Evolutionary conservation across 768 basidiomycete genomes (phyloP).

Genomic region (Rhodosporidiobolus odoratus): DNA sequence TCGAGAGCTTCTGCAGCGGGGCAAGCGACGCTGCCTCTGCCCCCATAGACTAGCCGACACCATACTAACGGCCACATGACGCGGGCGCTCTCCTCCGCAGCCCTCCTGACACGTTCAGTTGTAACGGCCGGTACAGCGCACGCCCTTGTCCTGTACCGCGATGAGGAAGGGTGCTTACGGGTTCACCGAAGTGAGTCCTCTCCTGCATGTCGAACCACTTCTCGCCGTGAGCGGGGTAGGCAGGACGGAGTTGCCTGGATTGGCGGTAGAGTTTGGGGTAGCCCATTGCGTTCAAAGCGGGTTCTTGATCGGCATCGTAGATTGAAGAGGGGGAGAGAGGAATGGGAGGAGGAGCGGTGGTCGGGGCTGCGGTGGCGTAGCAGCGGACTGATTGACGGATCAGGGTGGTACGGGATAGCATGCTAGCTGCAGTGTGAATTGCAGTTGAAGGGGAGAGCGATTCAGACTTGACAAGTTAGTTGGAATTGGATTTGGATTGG

Average conservation of each 20-base stretch:
- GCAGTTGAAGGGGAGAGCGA: neutral
- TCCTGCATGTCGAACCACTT: conserved; percentile 50
- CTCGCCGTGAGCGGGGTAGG: conserved; percentile 26
- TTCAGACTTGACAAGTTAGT: neutral
- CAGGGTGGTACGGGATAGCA: conserved; percentile 5
- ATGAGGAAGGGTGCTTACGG: conserved; percentile 42
- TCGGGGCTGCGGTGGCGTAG: conserved; percentile 16
- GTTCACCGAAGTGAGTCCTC: conserved; percentile 48
- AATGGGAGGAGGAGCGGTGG: neutral
- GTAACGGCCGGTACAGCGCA: too few relatives aligned
- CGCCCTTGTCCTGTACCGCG: too few relatives aligned
- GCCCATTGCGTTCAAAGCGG: conserved; percentile 40
- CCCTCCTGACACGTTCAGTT: too few relatives aligned
- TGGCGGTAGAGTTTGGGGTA: conserved; percentile 48
- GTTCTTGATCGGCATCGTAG: conserved; percentile 35
- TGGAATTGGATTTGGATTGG: neutral
- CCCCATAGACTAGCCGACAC: too few relatives aligned
- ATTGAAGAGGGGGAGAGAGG: neutral
- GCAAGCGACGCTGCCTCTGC: too few relatives aligned
- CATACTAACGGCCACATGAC: too few relatives aligned
- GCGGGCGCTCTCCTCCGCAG: too few relatives aligned
- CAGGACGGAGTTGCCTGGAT: conserved; percentile 44
- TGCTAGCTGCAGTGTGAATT: neutral
- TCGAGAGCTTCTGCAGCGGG: too few relatives aligned
- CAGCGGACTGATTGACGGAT: neutral